Evolutionary conservation across 257 asterid species (phyloP).

Genomic region (Nicotiana knightiana): DNA sequence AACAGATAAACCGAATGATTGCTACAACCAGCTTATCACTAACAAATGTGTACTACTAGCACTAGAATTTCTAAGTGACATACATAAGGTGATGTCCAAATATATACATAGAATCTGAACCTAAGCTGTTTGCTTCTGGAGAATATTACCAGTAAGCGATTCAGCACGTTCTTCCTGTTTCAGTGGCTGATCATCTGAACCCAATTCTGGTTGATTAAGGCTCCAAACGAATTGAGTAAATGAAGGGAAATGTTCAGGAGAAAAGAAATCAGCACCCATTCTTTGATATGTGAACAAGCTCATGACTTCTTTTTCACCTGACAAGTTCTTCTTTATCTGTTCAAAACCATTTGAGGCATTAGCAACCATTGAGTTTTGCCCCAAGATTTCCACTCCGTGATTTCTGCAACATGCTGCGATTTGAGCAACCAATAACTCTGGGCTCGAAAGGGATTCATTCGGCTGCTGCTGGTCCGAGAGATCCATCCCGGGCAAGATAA

Average conservation of each 20-base stretch:
- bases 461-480: constrained; percentile 42
- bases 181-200: constrained; percentile 39
- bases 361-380: constrained; percentile 43
- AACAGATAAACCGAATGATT: neutral
- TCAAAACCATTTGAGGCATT: constrained; percentile 38
- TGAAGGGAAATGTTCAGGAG: constrained; percentile 62
- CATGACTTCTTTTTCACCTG: constrained; percentile 32
- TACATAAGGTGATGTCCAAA: neutral
- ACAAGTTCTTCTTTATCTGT: constrained; percentile 43
- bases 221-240: constrained; percentile 50
- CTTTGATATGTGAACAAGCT: constrained; percentile 65
- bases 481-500: constrained; percentile 66
- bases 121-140: constrained; percentile 57
- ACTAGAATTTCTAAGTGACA: neutral
- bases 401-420: constrained; percentile 42
- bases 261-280: constrained; percentile 91
- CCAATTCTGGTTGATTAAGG: constrained; percentile 28
- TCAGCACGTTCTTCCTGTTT: constrained; percentile 20
- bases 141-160: constrained; percentile 23
- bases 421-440: constrained; percentile 43
- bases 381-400: constrained; percentile 34
- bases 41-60: neutral
- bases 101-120: neutral
- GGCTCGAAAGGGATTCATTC: constrained; percentile 41
- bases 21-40: neutral